Evolutionary conservation across 129 eudicot genomes (phyloP), one percentile per base, ranked within the genome.

Genomic region (Tagetes patula): DNA sequence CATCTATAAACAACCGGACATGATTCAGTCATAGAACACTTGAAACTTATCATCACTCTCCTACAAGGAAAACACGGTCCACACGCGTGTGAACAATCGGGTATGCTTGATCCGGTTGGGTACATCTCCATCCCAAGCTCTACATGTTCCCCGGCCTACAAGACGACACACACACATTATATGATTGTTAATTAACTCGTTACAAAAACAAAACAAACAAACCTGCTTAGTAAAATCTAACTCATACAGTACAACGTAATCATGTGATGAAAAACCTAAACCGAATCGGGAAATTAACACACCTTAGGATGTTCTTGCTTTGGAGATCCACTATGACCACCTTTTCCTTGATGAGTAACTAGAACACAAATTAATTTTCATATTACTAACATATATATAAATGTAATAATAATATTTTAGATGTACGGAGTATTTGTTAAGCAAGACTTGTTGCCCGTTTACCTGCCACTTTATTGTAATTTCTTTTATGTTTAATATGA

Each of bases 41-140:
- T 87, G 88, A 79, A 89, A 79, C 98, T 90, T 39, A 93, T 83
- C 82, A 90, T 87, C 60, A 93, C 98, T 63, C 98, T 93, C 79
- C 81, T 85, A 86, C 98, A 93, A 1, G 98, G 98, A 6, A 36
- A 75, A 67, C 98, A 93, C 7, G 95, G 82, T 2, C 98, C 98
- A 5, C 98, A 93, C 9, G 98, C 98, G 52, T 93, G 96, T 13
- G 91, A 77, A 59, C 98, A 93, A 50, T 93, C 96, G 1, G 98
- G 98, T 75, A 93, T 66, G 83, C 96, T 93, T 46, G 98, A 93
- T 31, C 98, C 98, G 2, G 96, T 90, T 20, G 96, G 92, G 62
- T 87, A 93, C 41, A 87, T 59, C 76, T 93, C 96, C 96, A 84
- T 84, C 34, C 87, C 87, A 10, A 86, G 73, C 59, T 83, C 92